A percentile compares a stretch with the other conserved stretches of the same genome.
Conservation (phyloP, 148 eudicot genomes). For the Agrostemma githago region DNA sequence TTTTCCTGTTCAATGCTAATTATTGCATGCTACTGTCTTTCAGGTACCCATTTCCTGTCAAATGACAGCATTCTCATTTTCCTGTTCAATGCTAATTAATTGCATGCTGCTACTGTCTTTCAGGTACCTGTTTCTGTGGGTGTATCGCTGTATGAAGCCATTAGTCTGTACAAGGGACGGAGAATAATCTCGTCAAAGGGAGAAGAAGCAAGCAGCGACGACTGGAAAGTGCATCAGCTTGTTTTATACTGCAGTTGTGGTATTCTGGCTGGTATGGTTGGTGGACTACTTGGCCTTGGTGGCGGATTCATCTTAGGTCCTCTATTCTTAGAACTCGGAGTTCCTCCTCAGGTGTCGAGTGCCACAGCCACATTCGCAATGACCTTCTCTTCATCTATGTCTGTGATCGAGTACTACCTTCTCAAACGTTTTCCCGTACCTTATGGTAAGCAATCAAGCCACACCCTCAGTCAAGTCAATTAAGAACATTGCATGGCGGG, state of each 20-base stretch:
- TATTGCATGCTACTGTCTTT: neutral
- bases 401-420: conserved; percentile 91
- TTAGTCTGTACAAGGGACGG: conserved; percentile 21
- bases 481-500: no score
- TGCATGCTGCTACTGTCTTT: conserved; percentile 11
- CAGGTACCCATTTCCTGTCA: conserved; percentile 64
- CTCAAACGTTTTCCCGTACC: conserved; percentile 92
- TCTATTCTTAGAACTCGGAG: conserved; percentile 30
- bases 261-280: conserved; percentile 31
- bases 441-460: conserved; percentile 52
- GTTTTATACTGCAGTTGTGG: conserved; percentile 26
- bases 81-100: neutral
- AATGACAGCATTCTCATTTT: no score
- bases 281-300: conserved; percentile 37
- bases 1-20: neutral
- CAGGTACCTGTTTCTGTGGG: conserved; percentile 74
- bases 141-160: conserved; percentile 21
- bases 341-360: conserved; percentile 58
- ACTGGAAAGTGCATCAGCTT: conserved; percentile 17
- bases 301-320: conserved; percentile 40
- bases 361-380: conserved; percentile 97
- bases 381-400: conserved; percentile 95
- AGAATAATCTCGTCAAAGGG: conserved; percentile 25
- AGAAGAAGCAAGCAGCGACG: neutral
- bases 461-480: no score